phyloP scores from a whole-genome alignment of 2,329 filamentous ascomycete genomes.

The Sporothrix sp. region DNA sequence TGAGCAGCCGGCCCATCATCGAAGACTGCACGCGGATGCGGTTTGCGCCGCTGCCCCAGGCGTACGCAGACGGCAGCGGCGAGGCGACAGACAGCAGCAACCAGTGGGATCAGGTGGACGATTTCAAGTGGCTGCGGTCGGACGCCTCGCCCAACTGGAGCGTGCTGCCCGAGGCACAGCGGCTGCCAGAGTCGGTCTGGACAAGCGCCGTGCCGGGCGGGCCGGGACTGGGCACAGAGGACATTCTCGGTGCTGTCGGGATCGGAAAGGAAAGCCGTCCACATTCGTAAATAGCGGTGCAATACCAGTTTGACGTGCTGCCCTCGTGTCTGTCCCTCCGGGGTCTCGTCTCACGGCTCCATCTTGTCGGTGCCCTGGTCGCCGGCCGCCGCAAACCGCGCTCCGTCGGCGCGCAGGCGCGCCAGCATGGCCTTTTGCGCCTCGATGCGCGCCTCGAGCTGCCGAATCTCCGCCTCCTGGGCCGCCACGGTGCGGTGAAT shows the following conservation, averaged over 20 bases:
- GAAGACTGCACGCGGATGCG: constrained; percentile 73
- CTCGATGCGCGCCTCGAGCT: constrained; percentile 54
- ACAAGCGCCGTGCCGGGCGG: constrained; percentile 54
- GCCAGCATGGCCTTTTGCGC: constrained; percentile 51
- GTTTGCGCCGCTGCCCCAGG: constrained; percentile 60
- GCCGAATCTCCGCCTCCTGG: constrained; percentile 60
- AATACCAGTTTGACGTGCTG: too few species aligned
- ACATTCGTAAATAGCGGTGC: not conserved
- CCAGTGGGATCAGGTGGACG: constrained; percentile 83
- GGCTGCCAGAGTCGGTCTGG: constrained; percentile 58
- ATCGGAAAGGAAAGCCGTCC: constrained; percentile 20
- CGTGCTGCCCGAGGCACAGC: constrained; percentile 50
- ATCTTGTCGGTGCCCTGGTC: constrained; percentile 27
- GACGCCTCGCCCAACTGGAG: constrained; percentile 85
- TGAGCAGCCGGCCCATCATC: constrained; percentile 79
- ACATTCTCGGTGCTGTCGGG: constrained; percentile 50
- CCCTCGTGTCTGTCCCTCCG: too few species aligned
- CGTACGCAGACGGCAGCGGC: constrained; percentile 18
- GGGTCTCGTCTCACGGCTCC: constrained; percentile 27
- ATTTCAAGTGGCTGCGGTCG: constrained; percentile 93
- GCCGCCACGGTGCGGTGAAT: constrained; percentile 56
- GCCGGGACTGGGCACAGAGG: constrained; percentile 50
- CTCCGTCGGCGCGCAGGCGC: constrained; percentile 42
- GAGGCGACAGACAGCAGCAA: constrained; percentile 39
- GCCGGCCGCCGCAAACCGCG: constrained; percentile 27